phyloP scores from a whole-genome alignment of 164 flowering plant species.

The Sextonia rubra region DNA sequence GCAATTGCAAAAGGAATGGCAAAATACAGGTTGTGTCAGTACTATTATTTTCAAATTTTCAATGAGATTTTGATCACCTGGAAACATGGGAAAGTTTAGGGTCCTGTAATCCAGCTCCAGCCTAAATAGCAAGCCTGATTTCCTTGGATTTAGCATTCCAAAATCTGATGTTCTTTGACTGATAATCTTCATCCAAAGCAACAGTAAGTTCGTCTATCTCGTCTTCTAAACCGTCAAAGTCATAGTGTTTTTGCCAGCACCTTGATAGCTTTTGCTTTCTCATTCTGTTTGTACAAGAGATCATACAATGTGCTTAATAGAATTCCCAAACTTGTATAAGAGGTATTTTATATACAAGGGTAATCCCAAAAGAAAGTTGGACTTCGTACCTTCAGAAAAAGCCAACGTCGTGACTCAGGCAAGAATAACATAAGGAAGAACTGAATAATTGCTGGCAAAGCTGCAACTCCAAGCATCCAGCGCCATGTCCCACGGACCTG shows the following conservation, averaged over 20 bases:
- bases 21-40: not conserved
- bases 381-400: slow-evolving; percentile 63
- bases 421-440: slow-evolving; percentile 69
- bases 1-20: not conserved
- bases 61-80: slow-evolving; percentile 6
- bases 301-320: not conserved
- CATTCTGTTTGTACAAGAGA: slow-evolving; percentile 34
- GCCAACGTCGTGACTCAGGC: slow-evolving; percentile 99
- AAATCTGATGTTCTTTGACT: slow-evolving; percentile 38
- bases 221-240: slow-evolving; percentile 62
- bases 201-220: slow-evolving; percentile 74
- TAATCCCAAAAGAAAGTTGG: not conserved
- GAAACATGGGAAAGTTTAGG: slow-evolving; percentile 1
- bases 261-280: slow-evolving; percentile 52
- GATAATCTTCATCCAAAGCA: slow-evolving; percentile 52
- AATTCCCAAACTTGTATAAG: not conserved
- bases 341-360: not conserved
- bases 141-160: slow-evolving; percentile 67
- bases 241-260: slow-evolving; percentile 85
- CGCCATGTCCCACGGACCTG: slow-evolving; percentile 99
- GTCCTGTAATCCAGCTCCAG: slow-evolving; percentile 97
- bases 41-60: slow-evolving; percentile 2
- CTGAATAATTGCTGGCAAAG: slow-evolving; percentile 83
- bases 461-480: slow-evolving; percentile 98
- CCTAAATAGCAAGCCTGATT: slow-evolving; percentile 83